Evolutionary conservation across 176 grass and related monocot genomes (phyloP), one percentile per base, ranked within the genome.

Genomic region (Carex littledalei): DNA sequence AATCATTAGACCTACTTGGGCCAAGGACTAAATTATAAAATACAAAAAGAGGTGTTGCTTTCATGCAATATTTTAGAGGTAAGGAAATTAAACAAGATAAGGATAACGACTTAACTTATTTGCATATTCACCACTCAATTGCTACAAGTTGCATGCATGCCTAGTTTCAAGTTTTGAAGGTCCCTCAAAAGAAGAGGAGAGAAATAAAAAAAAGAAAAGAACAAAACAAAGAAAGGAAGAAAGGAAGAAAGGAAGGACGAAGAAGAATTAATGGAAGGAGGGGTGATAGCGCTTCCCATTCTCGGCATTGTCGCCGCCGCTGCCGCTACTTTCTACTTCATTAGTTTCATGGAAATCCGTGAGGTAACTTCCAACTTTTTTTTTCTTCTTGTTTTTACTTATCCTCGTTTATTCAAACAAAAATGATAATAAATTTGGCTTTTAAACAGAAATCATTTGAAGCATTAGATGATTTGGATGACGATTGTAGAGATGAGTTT

Each of bases 281-380:
- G 53, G 35, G 92, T 65, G 26, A 81, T 98, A 24, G 78, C 79
- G 21, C 63, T 87, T 65, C 95, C 96, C 0, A 41, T 98, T 71
- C 80, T 95, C 69, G 91, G 88, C 58, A 94, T 95, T 50, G 84
- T 86, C 7, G 96, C 88, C 15, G 96, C 60, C 0, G 93, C 91
- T 0, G 93, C 93, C 2, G 88, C 80, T 12, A 94, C 96, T 82
- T 98, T 98, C 70, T 95, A 98, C 75, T 89, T 90, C 21, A 88
- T 98, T 29, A 98, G 96, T 81, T 98, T 98, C 89, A 80, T 78
- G 76, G 91, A 95, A 77, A 34, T 98, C 31, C 85, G 88, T 9
- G 88, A 98, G 66, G 96, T 97, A 59, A 66, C 12, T 14, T 4
- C 17, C 17, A 63, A 26, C 26, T 14, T 13, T 11, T 76, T 26